Evolutionary conservation across 305 asterid species (phyloP), one percentile per base, ranked within the genome.

Genomic region (Plantago coronopus): DNA sequence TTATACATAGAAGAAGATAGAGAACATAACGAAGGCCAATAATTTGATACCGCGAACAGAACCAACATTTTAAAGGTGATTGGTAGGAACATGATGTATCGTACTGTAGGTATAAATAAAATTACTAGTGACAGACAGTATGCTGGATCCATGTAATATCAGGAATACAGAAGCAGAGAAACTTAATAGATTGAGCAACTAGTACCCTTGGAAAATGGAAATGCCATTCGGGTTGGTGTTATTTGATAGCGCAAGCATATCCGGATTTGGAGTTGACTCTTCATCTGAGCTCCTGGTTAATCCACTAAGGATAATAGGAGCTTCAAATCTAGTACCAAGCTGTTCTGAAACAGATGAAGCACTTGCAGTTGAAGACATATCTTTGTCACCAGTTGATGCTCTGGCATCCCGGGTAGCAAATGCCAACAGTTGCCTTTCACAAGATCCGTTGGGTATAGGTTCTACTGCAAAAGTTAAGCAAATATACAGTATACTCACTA

Each of bases 181-280:
- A 8, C 12, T 34, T 34, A 34, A 34, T 5, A 37, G 43, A 37
- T 37, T 8, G 64, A 69, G 40, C 21, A 60, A 51, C 40, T 29
- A 69, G 61, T 87, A 93, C 99, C 97, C 88, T 75, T 93, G 96
- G 61, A 93, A 93, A 50, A 93, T 71, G 53, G 90, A 64, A 59
- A 79, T 65, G 62, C 94, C 88, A 67, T 77, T 87, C 73, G 47
- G 82, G 67, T 72, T 85, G 72, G 81, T 61, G 64, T 67, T 67
- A 56, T 72, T 69, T 31, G 86, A 57, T 58, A 23, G 75, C 51
- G 71, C 74, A 48, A 82, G 73, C 40, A 67, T 69, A 54, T 42
- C 59, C 57, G 88, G 72, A 64, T 14, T 74, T 60, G 75, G 81
- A 34, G 86, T 72, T 53, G 85, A 64, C 47, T 59, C 80, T 69